Conservation (phyloP, 176 grass and related monocot species). For the Calamus simplicifolius region DNA sequence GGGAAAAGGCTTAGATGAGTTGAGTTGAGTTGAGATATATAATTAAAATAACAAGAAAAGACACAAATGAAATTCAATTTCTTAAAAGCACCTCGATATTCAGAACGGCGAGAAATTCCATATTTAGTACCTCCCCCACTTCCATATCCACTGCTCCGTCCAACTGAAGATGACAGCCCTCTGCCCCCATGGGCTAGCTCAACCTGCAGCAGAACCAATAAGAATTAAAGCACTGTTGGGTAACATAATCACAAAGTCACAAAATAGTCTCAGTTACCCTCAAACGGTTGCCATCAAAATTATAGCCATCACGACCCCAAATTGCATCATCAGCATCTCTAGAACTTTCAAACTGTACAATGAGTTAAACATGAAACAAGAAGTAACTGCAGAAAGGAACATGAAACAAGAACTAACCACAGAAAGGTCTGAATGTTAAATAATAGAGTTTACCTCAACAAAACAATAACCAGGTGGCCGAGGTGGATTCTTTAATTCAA, state of each 20-base stretch:
- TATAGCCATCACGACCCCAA: constrained; percentile 17
- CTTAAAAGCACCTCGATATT: constrained; percentile 9
- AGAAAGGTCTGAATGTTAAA: no score
- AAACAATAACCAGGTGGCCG: constrained; percentile 23
- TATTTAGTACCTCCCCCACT: constrained; percentile 11
- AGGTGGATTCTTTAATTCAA: constrained; percentile 22
- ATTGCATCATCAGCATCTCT: constrained; percentile 17
- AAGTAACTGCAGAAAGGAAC: not conserved
- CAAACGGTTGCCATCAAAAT: constrained; percentile 19
- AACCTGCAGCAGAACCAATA: constrained; percentile 2
- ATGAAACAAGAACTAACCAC: not conserved
- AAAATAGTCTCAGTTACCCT: constrained; percentile 8
- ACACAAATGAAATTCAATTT: not conserved
- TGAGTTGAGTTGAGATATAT: no score
- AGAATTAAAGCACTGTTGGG: not conserved
- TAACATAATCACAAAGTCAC: not conserved
- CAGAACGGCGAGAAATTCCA: constrained; percentile 15
- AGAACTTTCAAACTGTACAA: constrained; percentile 14
- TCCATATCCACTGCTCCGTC: constrained; percentile 13
- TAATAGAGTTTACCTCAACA: constrained; percentile 16
- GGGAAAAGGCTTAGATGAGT: no score
- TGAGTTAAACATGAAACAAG: not conserved
- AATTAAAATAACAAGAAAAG: no score
- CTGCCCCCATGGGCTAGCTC: constrained; percentile 21
- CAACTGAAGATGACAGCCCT: constrained; percentile 12